Evolutionary conservation across 768 basidiomycete genomes (phyloP), one percentile per base, ranked within the genome.

Genomic region (Terana coerulea): DNA sequence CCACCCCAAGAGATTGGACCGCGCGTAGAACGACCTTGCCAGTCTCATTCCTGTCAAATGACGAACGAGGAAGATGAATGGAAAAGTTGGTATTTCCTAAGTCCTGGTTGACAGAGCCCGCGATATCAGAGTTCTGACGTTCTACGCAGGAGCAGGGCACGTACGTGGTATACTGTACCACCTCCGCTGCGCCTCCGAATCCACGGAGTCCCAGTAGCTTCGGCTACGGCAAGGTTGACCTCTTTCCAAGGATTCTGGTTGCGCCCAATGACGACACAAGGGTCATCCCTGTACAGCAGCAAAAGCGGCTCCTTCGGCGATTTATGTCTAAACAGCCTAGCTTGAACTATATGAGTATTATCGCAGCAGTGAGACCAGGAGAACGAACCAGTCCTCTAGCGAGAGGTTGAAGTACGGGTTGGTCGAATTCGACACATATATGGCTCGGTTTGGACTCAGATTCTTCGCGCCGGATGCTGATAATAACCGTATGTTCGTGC

Each of bases 181-280:
- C 95, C 95, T 7, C 95, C 97, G 58, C 92, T 95, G 49, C 88
- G 75, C 49, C 95, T 75, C 34, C 95, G 75, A 28, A 98, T 77
- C 62, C 91, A 88, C 0, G 90, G 90, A 15, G 93, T 76, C 3
- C 72, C 74, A 1, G 73, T 66, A 36, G 66, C 51, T 10, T 70
- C 67, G 5, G 93, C 72, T 1, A 79, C 75, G 5, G 64, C 54
- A 43, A 95, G 77, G 60, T 95, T 95, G 58, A 94, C 84, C 63
- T 99, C 95, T 65, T 92, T 97, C 95, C 95, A 98, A 14, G 95
- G 95, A 59, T 97, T 98, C 73, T 99, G 97, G 65, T 98, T 95
- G 47, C 95, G 75, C 0, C 95, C 95, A 49, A 98, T 91, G 48
- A 99, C 78, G 15, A 98, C 91, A 61, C 93, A 94, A 2, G 93